Conservation (phyloP, 192 early-diverging fungal species). For the Rhizophagus clarus region DNA sequence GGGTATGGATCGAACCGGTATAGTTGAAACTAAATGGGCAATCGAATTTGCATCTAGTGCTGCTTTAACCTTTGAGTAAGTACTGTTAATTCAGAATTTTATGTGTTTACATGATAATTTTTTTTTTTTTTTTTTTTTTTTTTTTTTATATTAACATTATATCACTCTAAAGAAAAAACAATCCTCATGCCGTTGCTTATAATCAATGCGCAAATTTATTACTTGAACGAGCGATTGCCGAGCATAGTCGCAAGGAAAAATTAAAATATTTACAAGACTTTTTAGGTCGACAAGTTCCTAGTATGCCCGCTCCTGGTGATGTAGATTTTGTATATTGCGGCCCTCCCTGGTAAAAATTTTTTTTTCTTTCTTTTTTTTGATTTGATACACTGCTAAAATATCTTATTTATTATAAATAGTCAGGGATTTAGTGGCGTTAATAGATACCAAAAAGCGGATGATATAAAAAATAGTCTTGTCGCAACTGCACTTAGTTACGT, state of each 20-base stretch:
- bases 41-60: slow-evolving; percentile 65
- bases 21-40: slow-evolving; percentile 48
- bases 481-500: slow-evolving; percentile 68
- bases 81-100: background rate
- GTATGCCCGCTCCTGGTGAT: slow-evolving; percentile 63
- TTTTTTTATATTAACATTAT: background rate
- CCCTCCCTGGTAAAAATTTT: slow-evolving; percentile 55
- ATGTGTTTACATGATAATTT: background rate
- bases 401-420: slow-evolving; percentile 13
- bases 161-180: slow-evolving; percentile 49
- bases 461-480: slow-evolving; percentile 68
- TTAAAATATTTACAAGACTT: slow-evolving; percentile 42
- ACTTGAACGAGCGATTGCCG: slow-evolving; percentile 62
- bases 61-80: slow-evolving; percentile 58
- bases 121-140: background rate
- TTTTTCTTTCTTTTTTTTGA: slow-evolving; percentile 5
- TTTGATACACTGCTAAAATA: slow-evolving; percentile 8
- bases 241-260: slow-evolving; percentile 40
- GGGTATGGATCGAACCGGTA: background rate
- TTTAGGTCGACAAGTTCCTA: slow-evolving; percentile 39
- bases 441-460: slow-evolving; percentile 60
- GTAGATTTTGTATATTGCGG: slow-evolving; percentile 77
- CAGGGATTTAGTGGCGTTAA: slow-evolving; percentile 71
- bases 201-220: slow-evolving; percentile 66
- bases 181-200: slow-evolving; percentile 59